These are phyloP conservation scores for Nannochloropsis gaditana DNA, from an alignment of 108 stramenopile species.

Conservation along the genomic window DNA sequence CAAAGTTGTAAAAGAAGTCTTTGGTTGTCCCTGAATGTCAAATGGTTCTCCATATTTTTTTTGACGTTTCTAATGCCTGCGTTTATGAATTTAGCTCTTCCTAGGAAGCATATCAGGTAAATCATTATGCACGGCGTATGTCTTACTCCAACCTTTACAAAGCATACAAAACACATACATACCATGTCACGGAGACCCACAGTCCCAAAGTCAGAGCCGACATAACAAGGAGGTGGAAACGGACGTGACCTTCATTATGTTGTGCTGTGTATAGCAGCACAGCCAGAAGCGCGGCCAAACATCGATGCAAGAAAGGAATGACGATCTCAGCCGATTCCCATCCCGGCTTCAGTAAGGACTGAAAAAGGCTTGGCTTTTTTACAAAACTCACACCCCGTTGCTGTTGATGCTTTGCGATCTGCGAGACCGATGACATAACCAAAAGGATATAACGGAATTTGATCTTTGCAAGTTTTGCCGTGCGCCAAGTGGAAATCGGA, in stretches of 20 bases:
- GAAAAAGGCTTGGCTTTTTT: conserved; percentile 12
- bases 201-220: not conserved
- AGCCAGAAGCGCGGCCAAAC: conserved; percentile 12
- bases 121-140: no score
- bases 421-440: not conserved
- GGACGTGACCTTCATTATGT: not conserved
- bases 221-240: conserved; percentile 5
- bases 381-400: not conserved
- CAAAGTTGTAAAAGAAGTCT: no score
- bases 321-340: not conserved
- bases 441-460: no score
- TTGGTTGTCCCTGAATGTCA: no score
- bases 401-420: not conserved
- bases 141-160: no score
- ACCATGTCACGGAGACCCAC: not conserved
- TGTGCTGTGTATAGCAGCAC: not conserved
- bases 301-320: conserved; percentile 16
- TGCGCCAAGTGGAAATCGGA: no score
- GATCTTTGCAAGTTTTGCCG: no score
- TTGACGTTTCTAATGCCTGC: no score
- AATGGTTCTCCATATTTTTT: no score
- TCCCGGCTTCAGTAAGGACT: not conserved
- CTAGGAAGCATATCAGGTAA: no score
- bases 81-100: no score
- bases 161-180: no score